Percentiles rank a stretch among this genome's conserved stretches.
Conservation (phyloP, 345 rosid genomes). For the Sisymbrium altissimum region DNA sequence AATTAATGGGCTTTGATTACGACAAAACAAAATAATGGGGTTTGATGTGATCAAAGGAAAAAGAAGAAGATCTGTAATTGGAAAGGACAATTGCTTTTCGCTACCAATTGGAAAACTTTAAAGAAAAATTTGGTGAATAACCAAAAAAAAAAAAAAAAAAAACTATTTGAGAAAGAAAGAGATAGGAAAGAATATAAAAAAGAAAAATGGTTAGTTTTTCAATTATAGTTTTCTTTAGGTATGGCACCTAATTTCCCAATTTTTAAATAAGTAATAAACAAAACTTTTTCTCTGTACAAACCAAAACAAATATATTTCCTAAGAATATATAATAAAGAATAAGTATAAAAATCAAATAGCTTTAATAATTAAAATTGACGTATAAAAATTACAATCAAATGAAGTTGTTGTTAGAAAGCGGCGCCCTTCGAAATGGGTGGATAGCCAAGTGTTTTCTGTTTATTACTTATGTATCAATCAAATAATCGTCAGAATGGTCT, state of each 20-base stretch:
- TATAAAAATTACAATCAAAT: not conserved
- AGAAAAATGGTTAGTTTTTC: no score
- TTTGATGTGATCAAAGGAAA: constrained; percentile 8
- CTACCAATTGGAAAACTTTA: not conserved
- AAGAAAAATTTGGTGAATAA: no score
- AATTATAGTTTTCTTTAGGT: no score
- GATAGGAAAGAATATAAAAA: no score
- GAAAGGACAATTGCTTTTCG: no score
- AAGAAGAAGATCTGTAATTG: not conserved
- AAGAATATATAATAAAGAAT: not conserved
- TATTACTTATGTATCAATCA: not conserved
- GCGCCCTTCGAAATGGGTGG: constrained; percentile 21
- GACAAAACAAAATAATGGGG: no score
- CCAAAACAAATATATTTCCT: not conserved
- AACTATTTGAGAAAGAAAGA: no score
- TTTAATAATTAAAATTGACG: not conserved
- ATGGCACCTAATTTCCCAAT: no score
- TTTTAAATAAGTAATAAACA: no score
- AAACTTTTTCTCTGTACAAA: no score
- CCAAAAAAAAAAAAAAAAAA: no score
- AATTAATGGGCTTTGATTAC: constrained; percentile 5
- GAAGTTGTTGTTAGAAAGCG: constrained; percentile 7
- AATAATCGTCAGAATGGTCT: not conserved
- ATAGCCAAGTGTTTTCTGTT: constrained; percentile 20
- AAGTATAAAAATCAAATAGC: not conserved